These are phyloP conservation scores for Coffea canephora DNA, from an alignment of 257 asterid genomes.

Conservation along the genomic window DNA sequence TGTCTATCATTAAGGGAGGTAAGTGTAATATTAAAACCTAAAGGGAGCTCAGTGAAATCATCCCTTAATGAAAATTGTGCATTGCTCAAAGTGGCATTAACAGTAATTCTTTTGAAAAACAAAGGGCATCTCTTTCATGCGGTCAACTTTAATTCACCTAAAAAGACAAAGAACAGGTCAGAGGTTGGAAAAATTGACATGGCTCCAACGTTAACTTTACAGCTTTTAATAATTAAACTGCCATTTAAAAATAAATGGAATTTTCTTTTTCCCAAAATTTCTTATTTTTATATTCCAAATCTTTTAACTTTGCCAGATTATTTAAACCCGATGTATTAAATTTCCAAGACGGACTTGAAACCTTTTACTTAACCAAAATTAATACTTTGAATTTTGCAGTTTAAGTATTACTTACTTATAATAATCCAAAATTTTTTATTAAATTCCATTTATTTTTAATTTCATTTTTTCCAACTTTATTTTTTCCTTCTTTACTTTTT, in stretches of 20 bases:
- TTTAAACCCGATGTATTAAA: slow-evolving; percentile 48
- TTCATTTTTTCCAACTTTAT: slow-evolving; percentile 32
- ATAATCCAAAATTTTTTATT: slow-evolving; percentile 32
- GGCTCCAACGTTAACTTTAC: slow-evolving; percentile 75
- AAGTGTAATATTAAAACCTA: too few species aligned
- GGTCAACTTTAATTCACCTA: slow-evolving; percentile 62
- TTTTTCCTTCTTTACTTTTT: slow-evolving; percentile 37
- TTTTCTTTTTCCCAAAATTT: slow-evolving; percentile 28
- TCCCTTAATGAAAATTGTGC: not conserved
- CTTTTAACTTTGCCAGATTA: slow-evolving; percentile 44
- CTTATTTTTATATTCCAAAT: slow-evolving; percentile 33
- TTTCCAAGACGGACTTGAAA: slow-evolving; percentile 87
- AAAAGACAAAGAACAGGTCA: slow-evolving; percentile 73
- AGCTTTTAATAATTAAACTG: slow-evolving; percentile 51
- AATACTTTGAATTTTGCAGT: slow-evolving; percentile 63
- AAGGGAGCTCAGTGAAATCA: too few species aligned
- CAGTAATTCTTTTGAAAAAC: slow-evolving; percentile 38
- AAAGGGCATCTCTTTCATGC: slow-evolving; percentile 28
- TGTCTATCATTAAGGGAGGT: too few species aligned
- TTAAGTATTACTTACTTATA: slow-evolving; percentile 55
- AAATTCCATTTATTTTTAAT: slow-evolving; percentile 32
- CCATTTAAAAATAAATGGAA: slow-evolving; percentile 28
- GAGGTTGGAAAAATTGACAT: slow-evolving; percentile 48
- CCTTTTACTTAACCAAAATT: slow-evolving; percentile 81
- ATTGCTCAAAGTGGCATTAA: slow-evolving; percentile 29